Evolutionary conservation across 2,329 filamentous ascomycete species (phyloP).

Genomic region (Arthrinium phaeospermum): DNA sequence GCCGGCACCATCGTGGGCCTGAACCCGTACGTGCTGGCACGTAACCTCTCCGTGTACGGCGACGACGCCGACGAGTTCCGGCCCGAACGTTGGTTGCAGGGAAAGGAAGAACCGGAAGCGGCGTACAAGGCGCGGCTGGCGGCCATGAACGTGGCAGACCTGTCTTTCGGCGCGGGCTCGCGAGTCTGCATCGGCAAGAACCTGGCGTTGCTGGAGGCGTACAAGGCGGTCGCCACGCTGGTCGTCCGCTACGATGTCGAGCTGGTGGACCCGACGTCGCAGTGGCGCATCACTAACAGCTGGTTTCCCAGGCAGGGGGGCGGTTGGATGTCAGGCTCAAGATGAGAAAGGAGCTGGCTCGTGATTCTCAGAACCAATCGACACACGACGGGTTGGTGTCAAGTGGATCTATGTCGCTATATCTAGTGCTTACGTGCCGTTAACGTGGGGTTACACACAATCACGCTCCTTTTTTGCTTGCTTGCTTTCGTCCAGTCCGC

Average conservation of each 20-base stretch:
- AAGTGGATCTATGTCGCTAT: background rate
- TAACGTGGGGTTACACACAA: background rate
- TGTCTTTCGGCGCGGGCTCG: slow-evolving; percentile 23
- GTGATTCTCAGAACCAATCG: background rate
- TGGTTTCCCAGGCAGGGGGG: slow-evolving; percentile 19
- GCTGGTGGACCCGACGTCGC: slow-evolving; percentile 20
- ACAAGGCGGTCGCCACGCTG: slow-evolving; percentile 44
- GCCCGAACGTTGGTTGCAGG: slow-evolving; percentile 48
- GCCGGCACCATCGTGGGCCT: slow-evolving; percentile 37
- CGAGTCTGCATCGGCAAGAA: slow-evolving; percentile 27
- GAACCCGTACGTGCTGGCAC: slow-evolving; percentile 36
- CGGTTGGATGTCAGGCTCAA: background rate
- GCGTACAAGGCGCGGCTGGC: slow-evolving; percentile 48
- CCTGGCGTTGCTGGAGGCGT: slow-evolving; percentile 32
- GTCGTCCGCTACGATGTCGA: slow-evolving; percentile 42
- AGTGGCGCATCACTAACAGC: slow-evolving; percentile 20
- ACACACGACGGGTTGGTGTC: background rate
- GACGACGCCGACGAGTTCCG: slow-evolving; percentile 45
- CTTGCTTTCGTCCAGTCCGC: background rate
- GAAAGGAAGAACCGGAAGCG: slow-evolving; percentile 32
- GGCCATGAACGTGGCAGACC: slow-evolving; percentile 52
- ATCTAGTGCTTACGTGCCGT: background rate
- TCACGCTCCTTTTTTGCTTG: background rate
- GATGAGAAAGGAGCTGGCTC: background rate
- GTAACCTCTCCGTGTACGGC: slow-evolving; percentile 45